phyloP scores from a whole-genome alignment of 148 eudicot genomes.

The Cornus suecica region DNA sequence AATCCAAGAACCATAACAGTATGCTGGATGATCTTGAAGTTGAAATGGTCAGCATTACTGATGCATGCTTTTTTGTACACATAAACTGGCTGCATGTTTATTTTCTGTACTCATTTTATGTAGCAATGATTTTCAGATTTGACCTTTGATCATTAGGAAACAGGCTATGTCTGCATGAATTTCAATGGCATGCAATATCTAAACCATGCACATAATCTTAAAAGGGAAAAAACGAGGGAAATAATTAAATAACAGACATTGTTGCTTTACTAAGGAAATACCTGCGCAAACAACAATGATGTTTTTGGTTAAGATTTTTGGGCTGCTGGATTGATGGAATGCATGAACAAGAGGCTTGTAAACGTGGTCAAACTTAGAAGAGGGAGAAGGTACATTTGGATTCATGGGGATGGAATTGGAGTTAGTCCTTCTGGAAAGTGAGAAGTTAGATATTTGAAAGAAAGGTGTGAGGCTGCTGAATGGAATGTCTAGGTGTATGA shows the following conservation, averaged over 20 bases:
- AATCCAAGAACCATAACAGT: conserved; percentile 31
- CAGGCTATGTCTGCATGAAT: not conserved
- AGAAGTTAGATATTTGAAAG: not conserved
- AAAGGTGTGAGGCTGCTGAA: not conserved
- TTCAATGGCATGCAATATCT: not conserved
- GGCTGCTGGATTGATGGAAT: not conserved
- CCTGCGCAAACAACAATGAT: not conserved
- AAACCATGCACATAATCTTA: not conserved
- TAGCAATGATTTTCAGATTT: not conserved
- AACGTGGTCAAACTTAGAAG: not conserved
- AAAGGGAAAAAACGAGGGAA: no score
- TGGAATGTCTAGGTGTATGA: not conserved
- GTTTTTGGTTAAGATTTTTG: not conserved
- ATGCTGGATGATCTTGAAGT: conserved; percentile 37
- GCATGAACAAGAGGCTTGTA: not conserved
- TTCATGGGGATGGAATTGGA: not conserved
- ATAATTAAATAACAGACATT: no score
- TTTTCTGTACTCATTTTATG: not conserved
- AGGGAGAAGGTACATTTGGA: not conserved
- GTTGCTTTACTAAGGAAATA: not conserved
- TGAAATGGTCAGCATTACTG: conserved; percentile 30
- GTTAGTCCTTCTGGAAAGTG: not conserved
- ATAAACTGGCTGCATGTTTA: not conserved
- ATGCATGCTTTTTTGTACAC: not conserved
- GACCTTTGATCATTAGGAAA: not conserved